Percentiles rank a stretch among this genome's conserved stretches.
These are phyloP conservation scores for Penicillium ucsense DNA, from an alignment of 495 filamentous ascomycete species.

Conservation along the genomic window DNA sequence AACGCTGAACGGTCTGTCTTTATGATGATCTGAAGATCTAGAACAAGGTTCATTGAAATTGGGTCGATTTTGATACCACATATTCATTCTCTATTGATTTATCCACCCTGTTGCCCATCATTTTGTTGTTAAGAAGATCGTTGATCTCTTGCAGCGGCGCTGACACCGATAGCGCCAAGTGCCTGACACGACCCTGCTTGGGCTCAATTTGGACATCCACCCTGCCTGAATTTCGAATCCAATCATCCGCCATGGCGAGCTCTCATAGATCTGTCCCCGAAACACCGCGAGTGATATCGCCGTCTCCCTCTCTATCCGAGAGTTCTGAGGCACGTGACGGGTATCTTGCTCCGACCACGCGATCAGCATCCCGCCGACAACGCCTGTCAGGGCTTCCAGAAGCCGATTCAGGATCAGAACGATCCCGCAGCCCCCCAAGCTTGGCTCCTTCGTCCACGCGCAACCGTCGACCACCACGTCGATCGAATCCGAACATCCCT, in stretches of 20 bases:
- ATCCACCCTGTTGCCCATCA: conserved; percentile 13
- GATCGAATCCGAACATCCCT: conserved; percentile 36
- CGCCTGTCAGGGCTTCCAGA: conserved; percentile 33
- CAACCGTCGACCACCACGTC: conserved; percentile 32
- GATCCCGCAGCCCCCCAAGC: conserved; percentile 15
- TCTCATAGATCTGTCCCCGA: conserved; percentile 43
- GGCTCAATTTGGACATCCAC: conserved; percentile 39
- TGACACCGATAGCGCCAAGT: conserved; percentile 14
- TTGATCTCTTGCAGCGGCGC: conserved; percentile 14
- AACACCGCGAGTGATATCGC: conserved; percentile 62
- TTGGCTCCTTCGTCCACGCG: conserved; percentile 14
- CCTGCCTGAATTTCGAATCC: conserved; percentile 38
- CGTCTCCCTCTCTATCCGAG: conserved; percentile 57
- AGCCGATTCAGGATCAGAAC: conserved; percentile 16
- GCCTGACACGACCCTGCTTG: conserved; percentile 33
- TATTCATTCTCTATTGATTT: neutral
- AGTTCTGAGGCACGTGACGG: conserved; percentile 34
- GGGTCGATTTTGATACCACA: neutral
- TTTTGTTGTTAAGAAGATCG: conserved; percentile 15
- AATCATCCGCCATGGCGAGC: conserved; percentile 38
- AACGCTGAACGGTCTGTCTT: conserved; percentile 6
- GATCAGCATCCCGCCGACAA: conserved; percentile 50
- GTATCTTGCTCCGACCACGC: conserved; percentile 54
- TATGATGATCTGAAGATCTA: neutral
- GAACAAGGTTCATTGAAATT: conserved; percentile 5